phyloP scores from a whole-genome alignment of 352 stramenopile species.

The Globisporangium camurandrum region DNA sequence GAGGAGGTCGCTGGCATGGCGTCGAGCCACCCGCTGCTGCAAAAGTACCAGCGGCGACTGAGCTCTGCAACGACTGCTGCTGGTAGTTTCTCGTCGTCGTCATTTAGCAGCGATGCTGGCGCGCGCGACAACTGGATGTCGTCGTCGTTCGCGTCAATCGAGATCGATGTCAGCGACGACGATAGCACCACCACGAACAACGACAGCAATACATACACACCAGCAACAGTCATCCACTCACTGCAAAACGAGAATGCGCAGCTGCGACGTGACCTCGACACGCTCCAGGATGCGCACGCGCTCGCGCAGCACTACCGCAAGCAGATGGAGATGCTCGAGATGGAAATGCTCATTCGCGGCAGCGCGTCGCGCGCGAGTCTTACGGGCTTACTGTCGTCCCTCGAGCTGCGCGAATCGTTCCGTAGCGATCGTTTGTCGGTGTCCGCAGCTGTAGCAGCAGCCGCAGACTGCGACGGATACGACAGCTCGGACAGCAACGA shows the following conservation, averaged over 20 bases:
- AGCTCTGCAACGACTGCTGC: not conserved
- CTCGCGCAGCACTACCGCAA: slow-evolving; percentile 21
- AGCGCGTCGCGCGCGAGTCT: slow-evolving; percentile 8
- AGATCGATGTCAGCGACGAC: not conserved
- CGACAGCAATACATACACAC: slow-evolving; percentile 6
- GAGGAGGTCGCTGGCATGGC: not conserved
- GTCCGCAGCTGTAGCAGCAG: not conserved
- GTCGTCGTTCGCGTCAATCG: not conserved
- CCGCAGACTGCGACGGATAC: not conserved
- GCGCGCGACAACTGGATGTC: not conserved
- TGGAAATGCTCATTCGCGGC: slow-evolving; percentile 12
- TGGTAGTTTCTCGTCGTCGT: not conserved
- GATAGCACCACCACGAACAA: slow-evolving; percentile 6
- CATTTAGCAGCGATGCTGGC: not conserved
- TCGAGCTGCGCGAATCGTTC: slow-evolving; percentile 11
- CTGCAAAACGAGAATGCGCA: slow-evolving; percentile 38
- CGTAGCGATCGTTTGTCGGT: not conserved
- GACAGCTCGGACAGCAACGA: not conserved
- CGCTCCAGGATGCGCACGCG: slow-evolving; percentile 23
- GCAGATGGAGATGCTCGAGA: slow-evolving; percentile 25
- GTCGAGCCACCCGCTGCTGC: not conserved
- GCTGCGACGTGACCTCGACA: slow-evolving; percentile 28
- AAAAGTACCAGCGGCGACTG: not conserved
- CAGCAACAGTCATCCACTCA: slow-evolving; percentile 13
- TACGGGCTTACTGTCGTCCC: slow-evolving; percentile 15